Evolutionary conservation across 2,329 filamentous ascomycete species (phyloP).

Genomic region (Rhexocercosporidium sp.): DNA sequence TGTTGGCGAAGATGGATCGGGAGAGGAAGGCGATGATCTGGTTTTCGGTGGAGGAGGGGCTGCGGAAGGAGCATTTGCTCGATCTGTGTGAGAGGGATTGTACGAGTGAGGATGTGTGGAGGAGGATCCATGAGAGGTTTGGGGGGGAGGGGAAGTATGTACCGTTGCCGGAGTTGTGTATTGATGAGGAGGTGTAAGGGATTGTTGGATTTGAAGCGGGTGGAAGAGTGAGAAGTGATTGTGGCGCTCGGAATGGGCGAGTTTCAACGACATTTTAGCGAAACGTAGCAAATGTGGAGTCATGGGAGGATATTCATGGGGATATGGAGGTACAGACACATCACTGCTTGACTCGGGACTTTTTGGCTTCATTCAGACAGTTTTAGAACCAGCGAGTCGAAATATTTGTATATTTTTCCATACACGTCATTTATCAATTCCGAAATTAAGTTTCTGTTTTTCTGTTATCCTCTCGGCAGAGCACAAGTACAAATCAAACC

Average conservation of each 20-base stretch:
- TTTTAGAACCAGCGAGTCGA: not conserved
- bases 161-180: constrained; percentile 14
- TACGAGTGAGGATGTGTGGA: constrained; percentile 22
- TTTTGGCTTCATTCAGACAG: not conserved
- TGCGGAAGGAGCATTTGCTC: constrained; percentile 21
- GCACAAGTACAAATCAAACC: constrained; percentile 29
- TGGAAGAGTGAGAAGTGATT: not conserved
- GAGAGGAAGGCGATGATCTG: constrained; percentile 26
- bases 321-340: not conserved
- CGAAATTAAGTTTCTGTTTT: not conserved
- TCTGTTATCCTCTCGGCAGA: not conserved
- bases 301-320: not conserved
- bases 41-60: constrained; percentile 18
- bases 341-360: not conserved
- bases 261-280: not conserved
- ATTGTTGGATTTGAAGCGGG: too few relatives aligned
- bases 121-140: constrained; percentile 21
- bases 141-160: constrained; percentile 15
- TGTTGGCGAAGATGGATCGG: constrained; percentile 14
- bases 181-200: constrained; percentile 8
- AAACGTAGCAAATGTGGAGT: not conserved
- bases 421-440: too few relatives aligned
- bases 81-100: constrained; percentile 21
- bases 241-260: too few relatives aligned
- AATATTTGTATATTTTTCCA: not conserved